These are phyloP conservation scores for Heterobasidion annosum DNA, from an alignment of 1,284 basidiomycete genomes.

Conservation along the genomic window DNA sequence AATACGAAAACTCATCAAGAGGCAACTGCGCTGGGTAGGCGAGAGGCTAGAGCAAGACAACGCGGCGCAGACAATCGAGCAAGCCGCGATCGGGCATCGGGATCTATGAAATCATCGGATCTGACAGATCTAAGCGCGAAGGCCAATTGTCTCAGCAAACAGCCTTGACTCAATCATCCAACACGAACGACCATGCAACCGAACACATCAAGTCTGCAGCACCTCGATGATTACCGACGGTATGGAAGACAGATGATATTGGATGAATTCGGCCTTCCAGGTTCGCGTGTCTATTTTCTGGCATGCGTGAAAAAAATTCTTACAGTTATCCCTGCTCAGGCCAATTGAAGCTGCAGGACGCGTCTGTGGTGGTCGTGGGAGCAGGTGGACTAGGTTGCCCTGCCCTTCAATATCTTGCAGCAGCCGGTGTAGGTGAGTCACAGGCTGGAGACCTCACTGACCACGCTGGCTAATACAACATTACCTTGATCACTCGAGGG, in stretches of 20 bases:
- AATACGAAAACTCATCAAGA: too few relatives aligned
- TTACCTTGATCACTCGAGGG: constrained; percentile 33
- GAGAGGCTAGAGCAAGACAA: neutral
- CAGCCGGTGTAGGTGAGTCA: constrained; percentile 79
- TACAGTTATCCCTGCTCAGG: constrained; percentile 35
- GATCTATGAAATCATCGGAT: too few relatives aligned
- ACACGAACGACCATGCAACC: neutral
- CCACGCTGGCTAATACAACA: neutral
- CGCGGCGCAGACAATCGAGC: neutral
- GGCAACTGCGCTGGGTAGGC: too few relatives aligned
- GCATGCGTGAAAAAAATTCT: neutral
- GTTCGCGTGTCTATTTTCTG: constrained; percentile 24
- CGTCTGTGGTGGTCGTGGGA: constrained; percentile 84
- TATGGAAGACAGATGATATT: constrained; percentile 99
- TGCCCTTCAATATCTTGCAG: constrained; percentile 87
- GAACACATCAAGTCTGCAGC: constrained; percentile 18
- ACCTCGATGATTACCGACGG: constrained; percentile 71
- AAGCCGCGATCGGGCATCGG: too few relatives aligned
- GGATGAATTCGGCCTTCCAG: constrained; percentile 79
- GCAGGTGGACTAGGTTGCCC: constrained; percentile 97
- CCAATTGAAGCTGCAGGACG: constrained; percentile 71
- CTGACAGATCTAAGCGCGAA: neutral
- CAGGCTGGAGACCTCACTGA: neutral
- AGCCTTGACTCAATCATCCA: neutral
- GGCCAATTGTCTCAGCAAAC: neutral